These are phyloP conservation scores for Xerocomellus chrysenteron DNA, from an alignment of 768 basidiomycete species.

Conservation along the genomic window DNA sequence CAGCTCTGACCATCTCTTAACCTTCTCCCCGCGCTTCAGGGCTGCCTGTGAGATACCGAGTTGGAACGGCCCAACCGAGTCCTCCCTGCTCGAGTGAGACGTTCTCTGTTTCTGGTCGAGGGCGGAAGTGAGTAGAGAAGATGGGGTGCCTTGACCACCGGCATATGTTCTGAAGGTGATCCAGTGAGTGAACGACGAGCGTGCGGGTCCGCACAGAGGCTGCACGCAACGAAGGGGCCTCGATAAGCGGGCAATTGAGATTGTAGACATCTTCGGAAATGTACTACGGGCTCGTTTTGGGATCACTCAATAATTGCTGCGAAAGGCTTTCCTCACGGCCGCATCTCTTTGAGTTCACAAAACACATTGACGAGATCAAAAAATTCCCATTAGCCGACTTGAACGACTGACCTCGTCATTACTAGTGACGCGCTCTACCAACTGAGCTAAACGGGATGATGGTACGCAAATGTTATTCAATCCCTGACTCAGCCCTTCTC, in stretches of 20 bases:
- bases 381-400: conserved; percentile 50
- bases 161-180: conserved; percentile 40
- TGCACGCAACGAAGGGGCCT: conserved; percentile 2
- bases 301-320: not conserved
- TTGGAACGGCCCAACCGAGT: conserved; percentile 75
- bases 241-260: conserved; percentile 8
- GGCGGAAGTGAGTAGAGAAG: conserved; percentile 60
- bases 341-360: no score
- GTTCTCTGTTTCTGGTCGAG: conserved; percentile 56
- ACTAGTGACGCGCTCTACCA: conserved; percentile 70
- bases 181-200: not conserved
- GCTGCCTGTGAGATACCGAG: conserved; percentile 64
- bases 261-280: conserved; percentile 12
- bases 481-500: no score
- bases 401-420: conserved; percentile 72
- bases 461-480: not conserved
- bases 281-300: conserved; percentile 6
- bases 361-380: conserved; percentile 3
- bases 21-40: conserved; percentile 50
- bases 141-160: conserved; percentile 44
- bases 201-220: not conserved
- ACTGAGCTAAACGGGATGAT: conserved; percentile 39
- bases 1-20: conserved; percentile 79
- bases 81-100: conserved; percentile 42
- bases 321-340: not conserved